Percentiles rank a stretch among this genome's conserved stretches.
Conservation (phyloP, 2,329 filamentous ascomycete species). For the Talaromyces sp. region DNA sequence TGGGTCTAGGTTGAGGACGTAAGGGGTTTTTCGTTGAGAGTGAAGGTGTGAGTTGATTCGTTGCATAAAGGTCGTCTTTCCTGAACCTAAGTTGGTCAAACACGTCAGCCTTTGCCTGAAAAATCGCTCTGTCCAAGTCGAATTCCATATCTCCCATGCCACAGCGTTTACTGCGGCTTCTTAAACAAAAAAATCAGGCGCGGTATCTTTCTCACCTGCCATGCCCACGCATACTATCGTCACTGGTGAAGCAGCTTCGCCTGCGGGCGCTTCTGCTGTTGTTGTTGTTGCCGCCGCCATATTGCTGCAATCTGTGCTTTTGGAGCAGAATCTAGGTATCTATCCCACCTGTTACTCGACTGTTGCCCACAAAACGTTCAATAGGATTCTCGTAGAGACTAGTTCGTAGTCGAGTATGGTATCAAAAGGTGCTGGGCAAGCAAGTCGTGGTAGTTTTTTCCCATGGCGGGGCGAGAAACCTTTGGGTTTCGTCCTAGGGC, state of each 20-base stretch:
- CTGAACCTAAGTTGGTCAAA: slow-evolving; percentile 60
- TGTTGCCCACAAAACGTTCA: neutral
- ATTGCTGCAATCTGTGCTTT: neutral
- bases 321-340: neutral
- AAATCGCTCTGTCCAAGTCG: neutral
- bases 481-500: slow-evolving; percentile 23
- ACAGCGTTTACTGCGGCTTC: neutral
- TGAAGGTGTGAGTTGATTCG: slow-evolving; percentile 93
- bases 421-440: neutral
- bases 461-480: slow-evolving; percentile 15
- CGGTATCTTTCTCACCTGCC: slow-evolving; percentile 61
- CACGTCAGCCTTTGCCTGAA: neutral
- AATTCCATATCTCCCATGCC: neutral
- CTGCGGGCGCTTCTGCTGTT: slow-evolving; percentile 29
- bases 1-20: slow-evolving; percentile 95
- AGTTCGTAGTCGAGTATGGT: neutral
- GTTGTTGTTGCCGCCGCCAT: slow-evolving; percentile 11
- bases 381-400: neutral
- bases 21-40: slow-evolving; percentile 73
- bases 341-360: neutral
- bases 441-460: slow-evolving; percentile 24
- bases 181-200: neutral
- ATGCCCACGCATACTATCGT: slow-evolving; percentile 94
- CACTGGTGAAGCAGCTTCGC: slow-evolving; percentile 52
- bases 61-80: slow-evolving; percentile 99